Percentiles rank a stretch among this genome's conserved stretches.
Evolutionary conservation across 495 filamentous ascomycete species (phyloP).

Genomic region (Neurospora pannonica): DNA sequence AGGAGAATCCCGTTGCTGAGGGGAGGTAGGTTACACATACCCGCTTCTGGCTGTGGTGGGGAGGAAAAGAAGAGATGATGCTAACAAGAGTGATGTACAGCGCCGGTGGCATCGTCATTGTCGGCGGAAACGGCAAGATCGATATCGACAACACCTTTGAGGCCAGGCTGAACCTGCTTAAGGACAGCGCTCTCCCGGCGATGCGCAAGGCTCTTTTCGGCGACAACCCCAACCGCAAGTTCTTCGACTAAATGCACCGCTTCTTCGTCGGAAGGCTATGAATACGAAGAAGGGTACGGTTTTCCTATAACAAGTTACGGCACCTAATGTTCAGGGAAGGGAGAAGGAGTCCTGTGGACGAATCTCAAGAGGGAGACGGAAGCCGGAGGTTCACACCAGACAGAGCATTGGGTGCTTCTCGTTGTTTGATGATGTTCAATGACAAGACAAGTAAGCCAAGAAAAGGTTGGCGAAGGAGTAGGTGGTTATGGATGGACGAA

Average conservation of each 20-base stretch:
- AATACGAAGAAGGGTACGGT: background rate
- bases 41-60: no score
- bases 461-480: background rate
- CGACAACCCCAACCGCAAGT: slow-evolving; percentile 84
- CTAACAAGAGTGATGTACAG: slow-evolving; percentile 35
- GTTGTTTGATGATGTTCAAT: background rate
- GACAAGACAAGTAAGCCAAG: background rate
- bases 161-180: slow-evolving; percentile 74
- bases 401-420: background rate
- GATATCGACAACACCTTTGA: slow-evolving; percentile 98
- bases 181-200: slow-evolving; percentile 73
- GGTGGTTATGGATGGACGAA: background rate
- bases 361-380: background rate
- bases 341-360: background rate
- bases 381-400: background rate
- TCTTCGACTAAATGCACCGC: slow-evolving; percentile 61
- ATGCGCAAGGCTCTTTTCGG: slow-evolving; percentile 83
- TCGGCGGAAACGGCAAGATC: slow-evolving; percentile 84
- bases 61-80: background rate
- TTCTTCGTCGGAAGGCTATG: background rate
- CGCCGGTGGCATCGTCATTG: slow-evolving; percentile 70
- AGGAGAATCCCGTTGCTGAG: slow-evolving; percentile 69
- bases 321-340: background rate
- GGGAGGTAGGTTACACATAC: slow-evolving; percentile 58
- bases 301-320: background rate